Conservation (phyloP, 1,284 basidiomycete species). For the Trichosporon sp. region DNA sequence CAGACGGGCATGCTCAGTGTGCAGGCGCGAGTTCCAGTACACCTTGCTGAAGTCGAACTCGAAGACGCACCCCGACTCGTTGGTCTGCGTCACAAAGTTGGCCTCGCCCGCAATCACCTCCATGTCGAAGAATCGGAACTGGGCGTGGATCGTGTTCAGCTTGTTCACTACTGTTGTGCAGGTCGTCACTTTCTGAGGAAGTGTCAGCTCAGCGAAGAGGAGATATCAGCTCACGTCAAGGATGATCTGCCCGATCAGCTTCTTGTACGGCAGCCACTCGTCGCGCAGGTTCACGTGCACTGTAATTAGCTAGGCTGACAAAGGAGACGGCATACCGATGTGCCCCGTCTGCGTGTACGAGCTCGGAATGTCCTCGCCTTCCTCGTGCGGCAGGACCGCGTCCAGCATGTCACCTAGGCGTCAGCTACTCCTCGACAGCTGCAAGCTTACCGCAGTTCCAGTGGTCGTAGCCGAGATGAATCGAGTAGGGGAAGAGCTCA, state of each 20-base stretch:
- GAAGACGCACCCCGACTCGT: constrained; percentile 81
- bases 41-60: constrained; percentile 93
- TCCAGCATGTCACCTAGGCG: constrained; percentile 75
- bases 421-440: neutral
- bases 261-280: constrained; percentile 88
- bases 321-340: constrained; percentile 65
- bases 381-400: constrained; percentile 72
- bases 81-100: constrained; percentile 81
- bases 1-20: constrained; percentile 86
- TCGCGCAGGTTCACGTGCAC: constrained; percentile 86
- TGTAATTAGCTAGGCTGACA: constrained; percentile 26
- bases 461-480: constrained; percentile 76
- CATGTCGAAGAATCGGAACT: constrained; percentile 96
- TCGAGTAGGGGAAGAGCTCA: constrained; percentile 63
- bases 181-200: constrained; percentile 84
- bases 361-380: constrained; percentile 76
- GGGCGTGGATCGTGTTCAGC: constrained; percentile 78
- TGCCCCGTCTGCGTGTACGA: constrained; percentile 90
- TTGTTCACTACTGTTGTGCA: constrained; percentile 96
- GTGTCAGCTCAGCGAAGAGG: constrained; percentile 50
- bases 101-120: constrained; percentile 90
- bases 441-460: constrained; percentile 73
- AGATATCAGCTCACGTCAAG: constrained; percentile 68
- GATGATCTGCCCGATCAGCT: constrained; percentile 87
- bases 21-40: constrained; percentile 96